Evolutionary conservation across 2,329 filamentous ascomycete genomes (phyloP).

Genomic region (Macrophomina phaseolina): DNA sequence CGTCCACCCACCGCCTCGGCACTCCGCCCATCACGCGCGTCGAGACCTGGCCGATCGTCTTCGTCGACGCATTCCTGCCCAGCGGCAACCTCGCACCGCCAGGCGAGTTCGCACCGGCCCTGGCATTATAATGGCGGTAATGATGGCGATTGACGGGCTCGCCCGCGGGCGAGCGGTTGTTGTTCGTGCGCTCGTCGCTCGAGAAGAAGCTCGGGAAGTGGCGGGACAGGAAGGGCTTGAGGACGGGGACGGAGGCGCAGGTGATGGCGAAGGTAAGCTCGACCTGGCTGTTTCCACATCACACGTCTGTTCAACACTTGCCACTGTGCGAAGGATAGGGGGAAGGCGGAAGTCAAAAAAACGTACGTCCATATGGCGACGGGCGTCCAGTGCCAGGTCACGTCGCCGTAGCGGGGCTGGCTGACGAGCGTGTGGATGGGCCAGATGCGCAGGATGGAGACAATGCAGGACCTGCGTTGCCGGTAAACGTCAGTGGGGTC

Average conservation of each 20-base stretch:
- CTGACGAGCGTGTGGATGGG: conserved; percentile 1
- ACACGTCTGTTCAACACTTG: too few species aligned
- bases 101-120: too few species aligned
- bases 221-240: conserved; percentile 15
- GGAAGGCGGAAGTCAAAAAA: too few species aligned
- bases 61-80: background rate
- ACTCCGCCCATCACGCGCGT: background rate
- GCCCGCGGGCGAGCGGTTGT: background rate
- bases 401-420: conserved; percentile 11
- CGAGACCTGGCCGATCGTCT: conserved; percentile 7
- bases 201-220: background rate
- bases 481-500: too few species aligned
- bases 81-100: background rate
- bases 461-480: conserved; percentile 5
- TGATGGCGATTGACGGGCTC: background rate
- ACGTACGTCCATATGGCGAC: conserved; percentile 12
- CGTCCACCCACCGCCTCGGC: background rate
- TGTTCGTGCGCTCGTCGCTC: background rate
- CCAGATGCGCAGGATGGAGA: conserved; percentile 11
- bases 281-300: background rate
- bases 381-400: conserved; percentile 10
- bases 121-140: too few species aligned
- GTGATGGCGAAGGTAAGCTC: conserved; percentile 15
- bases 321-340: background rate
- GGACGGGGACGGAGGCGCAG: conserved; percentile 22